These are phyloP conservation scores for Nigrospora osmanthi DNA, from an alignment of 2,329 filamentous ascomycete species.

Conservation along the genomic window DNA sequence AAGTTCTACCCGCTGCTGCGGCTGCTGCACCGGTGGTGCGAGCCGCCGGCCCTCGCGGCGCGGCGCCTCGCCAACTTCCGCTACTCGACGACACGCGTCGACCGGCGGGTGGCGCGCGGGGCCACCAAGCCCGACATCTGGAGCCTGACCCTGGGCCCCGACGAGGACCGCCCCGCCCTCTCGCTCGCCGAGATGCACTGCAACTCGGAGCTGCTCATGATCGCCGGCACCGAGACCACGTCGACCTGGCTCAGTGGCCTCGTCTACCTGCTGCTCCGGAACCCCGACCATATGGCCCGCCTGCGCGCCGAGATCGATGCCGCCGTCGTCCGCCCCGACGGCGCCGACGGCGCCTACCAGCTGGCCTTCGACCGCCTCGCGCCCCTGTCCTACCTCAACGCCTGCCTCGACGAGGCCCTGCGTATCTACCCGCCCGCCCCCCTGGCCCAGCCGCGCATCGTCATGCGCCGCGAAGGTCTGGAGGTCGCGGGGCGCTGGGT, in stretches of 20 bases:
- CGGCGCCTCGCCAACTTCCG: slow-evolving; percentile 12
- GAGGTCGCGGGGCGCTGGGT: slow-evolving; percentile 9
- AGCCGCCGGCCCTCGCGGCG: slow-evolving; percentile 12
- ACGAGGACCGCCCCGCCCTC: slow-evolving; percentile 1
- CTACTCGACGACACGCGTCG: slow-evolving; percentile 17
- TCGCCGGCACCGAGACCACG: slow-evolving; percentile 4
- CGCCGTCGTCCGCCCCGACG: background rate
- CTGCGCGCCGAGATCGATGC: background rate
- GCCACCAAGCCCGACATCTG: slow-evolving; percentile 16
- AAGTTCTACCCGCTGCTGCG: slow-evolving; percentile 14
- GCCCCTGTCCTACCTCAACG: slow-evolving; percentile 1
- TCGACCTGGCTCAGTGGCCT: slow-evolving; percentile 14
- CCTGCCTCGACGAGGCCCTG: slow-evolving; percentile 6
- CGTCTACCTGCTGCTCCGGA: background rate
- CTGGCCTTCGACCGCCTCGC: background rate
- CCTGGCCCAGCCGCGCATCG: slow-evolving; percentile 5
- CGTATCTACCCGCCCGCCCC: slow-evolving; percentile 9
- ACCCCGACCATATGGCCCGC: background rate
- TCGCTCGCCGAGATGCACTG: slow-evolving; percentile 2
- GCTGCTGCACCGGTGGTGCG: slow-evolving; percentile 10
- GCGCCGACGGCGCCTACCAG: background rate
- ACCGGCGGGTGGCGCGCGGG: slow-evolving; percentile 15
- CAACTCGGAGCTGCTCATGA: slow-evolving; percentile 4
- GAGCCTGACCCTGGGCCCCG: slow-evolving; percentile 12
- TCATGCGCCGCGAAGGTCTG: slow-evolving; percentile 14